A percentile compares a stretch with the other conserved stretches of the same genome.
phyloP scores from a whole-genome alignment of 2,329 filamentous ascomycete species.

The Nigrograna mackinnonii region DNA sequence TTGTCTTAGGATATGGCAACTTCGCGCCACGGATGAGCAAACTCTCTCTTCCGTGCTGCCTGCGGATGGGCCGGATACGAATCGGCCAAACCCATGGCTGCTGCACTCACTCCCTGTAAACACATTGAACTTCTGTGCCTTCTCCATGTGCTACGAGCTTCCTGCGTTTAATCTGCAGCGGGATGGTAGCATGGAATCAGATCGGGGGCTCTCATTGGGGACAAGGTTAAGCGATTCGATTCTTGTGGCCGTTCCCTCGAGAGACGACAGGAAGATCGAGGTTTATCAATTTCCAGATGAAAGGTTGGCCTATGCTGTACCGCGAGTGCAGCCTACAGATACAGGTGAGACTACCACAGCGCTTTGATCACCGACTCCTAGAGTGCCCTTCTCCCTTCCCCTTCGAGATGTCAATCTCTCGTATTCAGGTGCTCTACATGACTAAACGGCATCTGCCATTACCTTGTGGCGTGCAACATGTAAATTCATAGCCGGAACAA shows the following conservation, averaged over 20 bases:
- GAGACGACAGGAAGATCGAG: conserved; percentile 65
- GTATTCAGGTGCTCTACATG: no score
- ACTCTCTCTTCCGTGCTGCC: conserved; percentile 71
- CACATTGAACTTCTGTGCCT: conserved; percentile 93
- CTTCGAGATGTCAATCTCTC: neutral
- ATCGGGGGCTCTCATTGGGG: neutral
- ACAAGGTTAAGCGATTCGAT: conserved; percentile 41
- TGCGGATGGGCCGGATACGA: conserved; percentile 59
- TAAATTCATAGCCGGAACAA: no score
- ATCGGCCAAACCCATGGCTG: conserved; percentile 75
- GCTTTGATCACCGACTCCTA: neutral
- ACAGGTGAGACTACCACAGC: conserved; percentile 37
- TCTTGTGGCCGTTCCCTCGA: conserved; percentile 74
- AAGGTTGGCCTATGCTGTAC: conserved; percentile 64
- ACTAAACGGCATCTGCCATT: no score
- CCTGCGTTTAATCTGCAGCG: conserved; percentile 3
- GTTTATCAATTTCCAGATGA: conserved; percentile 82
- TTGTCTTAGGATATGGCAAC: conserved; percentile 81
- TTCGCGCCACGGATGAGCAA: conserved; percentile 64
- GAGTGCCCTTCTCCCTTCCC: neutral
- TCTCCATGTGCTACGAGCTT: conserved; percentile 61
- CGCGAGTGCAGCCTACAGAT: conserved; percentile 47
- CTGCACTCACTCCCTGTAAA: conserved; percentile 83
- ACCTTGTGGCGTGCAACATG: neutral
- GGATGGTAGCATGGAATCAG: neutral